Percentiles rank a stretch among this genome's conserved stretches.
phyloP scores from a whole-genome alignment of 1,284 basidiomycete species.

The Puccinia polysora region DNA sequence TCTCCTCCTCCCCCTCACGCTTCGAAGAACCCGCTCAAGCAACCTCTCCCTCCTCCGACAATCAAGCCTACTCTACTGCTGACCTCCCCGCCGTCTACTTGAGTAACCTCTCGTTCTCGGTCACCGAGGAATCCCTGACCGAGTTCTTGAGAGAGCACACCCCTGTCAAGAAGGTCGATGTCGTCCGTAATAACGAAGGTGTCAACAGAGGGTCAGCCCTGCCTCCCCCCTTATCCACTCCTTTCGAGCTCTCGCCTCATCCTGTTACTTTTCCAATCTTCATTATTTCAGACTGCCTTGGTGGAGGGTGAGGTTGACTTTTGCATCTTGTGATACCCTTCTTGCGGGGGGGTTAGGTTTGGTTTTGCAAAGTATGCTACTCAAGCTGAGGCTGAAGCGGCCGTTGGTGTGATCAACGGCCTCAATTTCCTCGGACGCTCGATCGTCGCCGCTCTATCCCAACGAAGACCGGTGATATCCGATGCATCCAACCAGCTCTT shows the following conservation, averaged over 20 bases:
- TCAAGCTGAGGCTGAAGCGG: slow-evolving; percentile 29
- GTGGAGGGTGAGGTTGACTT: no score
- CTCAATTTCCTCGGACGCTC: slow-evolving; percentile 27
- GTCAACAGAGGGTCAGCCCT: slow-evolving; percentile 19
- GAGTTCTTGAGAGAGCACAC: slow-evolving; percentile 31
- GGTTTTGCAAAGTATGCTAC: slow-evolving; percentile 39
- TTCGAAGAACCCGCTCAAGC: slow-evolving; percentile 5
- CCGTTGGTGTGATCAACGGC: slow-evolving; percentile 23
- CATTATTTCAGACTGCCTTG: neutral
- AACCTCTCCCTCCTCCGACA: neutral
- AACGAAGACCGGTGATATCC: slow-evolving; percentile 15
- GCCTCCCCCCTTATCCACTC: neutral
- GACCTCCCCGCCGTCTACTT: slow-evolving; percentile 30
- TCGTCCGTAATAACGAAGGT: slow-evolving; percentile 30
- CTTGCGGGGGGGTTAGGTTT: no score
- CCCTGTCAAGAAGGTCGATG: slow-evolving; percentile 38
- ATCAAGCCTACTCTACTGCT: neutral
- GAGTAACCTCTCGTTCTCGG: slow-evolving; percentile 38
- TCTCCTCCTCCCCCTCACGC: slow-evolving; percentile 1
- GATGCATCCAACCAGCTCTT: slow-evolving; percentile 35
- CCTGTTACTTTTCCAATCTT: neutral
- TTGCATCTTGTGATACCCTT: no score
- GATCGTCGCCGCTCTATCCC: slow-evolving; percentile 16
- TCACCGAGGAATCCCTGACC: slow-evolving; percentile 27
- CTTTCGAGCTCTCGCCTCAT: neutral